Evolutionary conservation across 2,329 filamentous ascomycete genomes (phyloP).

Genomic region (Alternaria ethzedia): DNA sequence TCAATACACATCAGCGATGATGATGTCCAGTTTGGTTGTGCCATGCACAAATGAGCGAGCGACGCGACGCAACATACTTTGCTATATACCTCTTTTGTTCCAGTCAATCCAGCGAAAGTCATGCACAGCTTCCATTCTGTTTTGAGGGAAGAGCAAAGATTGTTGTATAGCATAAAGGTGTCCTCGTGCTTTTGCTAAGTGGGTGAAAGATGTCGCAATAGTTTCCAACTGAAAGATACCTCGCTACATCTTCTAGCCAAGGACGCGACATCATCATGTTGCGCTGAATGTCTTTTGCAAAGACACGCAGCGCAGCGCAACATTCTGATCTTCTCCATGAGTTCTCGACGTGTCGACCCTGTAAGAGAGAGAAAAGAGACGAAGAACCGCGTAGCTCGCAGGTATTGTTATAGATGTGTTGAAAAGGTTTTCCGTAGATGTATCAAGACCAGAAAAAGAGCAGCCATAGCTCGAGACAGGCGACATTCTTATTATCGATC

Average conservation of each 20-base stretch:
- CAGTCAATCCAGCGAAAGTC: background rate
- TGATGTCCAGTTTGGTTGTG: background rate
- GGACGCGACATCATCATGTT: no score
- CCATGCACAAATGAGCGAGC: background rate
- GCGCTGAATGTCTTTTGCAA: no score
- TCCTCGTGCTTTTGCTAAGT: background rate
- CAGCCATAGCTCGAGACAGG: background rate
- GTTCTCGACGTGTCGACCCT: background rate
- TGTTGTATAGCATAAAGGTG: no score
- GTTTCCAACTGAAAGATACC: background rate
- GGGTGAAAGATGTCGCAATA: background rate
- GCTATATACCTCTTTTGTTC: no score
- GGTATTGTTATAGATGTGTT: background rate
- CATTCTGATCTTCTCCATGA: no score
- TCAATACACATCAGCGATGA: background rate
- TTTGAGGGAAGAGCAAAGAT: no score
- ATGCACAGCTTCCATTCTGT: background rate
- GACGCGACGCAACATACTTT: no score
- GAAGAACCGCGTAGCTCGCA: background rate
- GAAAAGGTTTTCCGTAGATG: background rate
- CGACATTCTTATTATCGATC: background rate
- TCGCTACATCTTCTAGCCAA: background rate
- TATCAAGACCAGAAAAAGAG: background rate
- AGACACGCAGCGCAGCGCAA: no score
- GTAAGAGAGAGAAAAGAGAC: background rate